A percentile compares a stretch with the other conserved stretches of the same genome.
Evolutionary conservation across 495 filamentous ascomycete genomes (phyloP).

Genomic region (Niebla homalea): DNA sequence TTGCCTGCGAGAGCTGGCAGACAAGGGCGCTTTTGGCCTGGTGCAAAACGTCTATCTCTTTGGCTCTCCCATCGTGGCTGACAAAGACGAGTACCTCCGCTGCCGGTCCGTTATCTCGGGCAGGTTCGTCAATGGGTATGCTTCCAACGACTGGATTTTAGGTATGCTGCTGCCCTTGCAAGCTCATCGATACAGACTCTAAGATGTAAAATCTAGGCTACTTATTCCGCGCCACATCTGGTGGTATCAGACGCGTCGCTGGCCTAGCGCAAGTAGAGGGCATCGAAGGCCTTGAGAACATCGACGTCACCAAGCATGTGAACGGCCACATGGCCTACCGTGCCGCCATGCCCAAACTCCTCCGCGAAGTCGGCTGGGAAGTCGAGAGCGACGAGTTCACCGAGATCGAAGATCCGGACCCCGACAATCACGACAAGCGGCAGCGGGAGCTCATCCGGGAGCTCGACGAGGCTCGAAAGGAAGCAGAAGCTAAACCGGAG

Average conservation of each 20-base stretch:
- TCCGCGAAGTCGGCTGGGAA: slow-evolving; percentile 76
- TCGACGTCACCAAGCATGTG: slow-evolving; percentile 75
- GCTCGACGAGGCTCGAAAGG: slow-evolving; percentile 85
- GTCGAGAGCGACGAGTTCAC: slow-evolving; percentile 88
- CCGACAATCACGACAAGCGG: slow-evolving; percentile 75
- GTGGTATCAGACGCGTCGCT: slow-evolving; percentile 81
- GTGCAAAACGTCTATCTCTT: slow-evolving; percentile 95
- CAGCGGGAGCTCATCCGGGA: slow-evolving; percentile 92
- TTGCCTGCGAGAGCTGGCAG: slow-evolving; percentile 76
- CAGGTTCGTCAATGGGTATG: slow-evolving; percentile 88
- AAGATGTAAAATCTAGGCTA: slow-evolving; percentile 41
- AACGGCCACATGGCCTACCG: slow-evolving; percentile 97
- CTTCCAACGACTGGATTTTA: slow-evolving; percentile 92
- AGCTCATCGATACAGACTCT: neutral
- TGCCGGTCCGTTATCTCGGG: slow-evolving; percentile 73
- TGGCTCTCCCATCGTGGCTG: slow-evolving; percentile 82
- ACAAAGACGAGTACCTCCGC: slow-evolving; percentile 77
- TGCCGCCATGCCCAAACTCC: slow-evolving; percentile 71
- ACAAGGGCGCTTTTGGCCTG: slow-evolving; percentile 75
- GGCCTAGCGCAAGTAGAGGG: slow-evolving; percentile 72
- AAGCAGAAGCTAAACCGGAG: slow-evolving; percentile 58
- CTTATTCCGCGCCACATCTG: slow-evolving; percentile 85
- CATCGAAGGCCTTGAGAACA: slow-evolving; percentile 74
- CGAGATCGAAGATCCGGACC: slow-evolving; percentile 95
- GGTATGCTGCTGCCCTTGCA: slow-evolving; percentile 23